Evolutionary conservation across 2,329 filamentous ascomycete species (phyloP), one percentile per base, ranked within the genome.

Genomic region (Fusarium zealandicum): DNA sequence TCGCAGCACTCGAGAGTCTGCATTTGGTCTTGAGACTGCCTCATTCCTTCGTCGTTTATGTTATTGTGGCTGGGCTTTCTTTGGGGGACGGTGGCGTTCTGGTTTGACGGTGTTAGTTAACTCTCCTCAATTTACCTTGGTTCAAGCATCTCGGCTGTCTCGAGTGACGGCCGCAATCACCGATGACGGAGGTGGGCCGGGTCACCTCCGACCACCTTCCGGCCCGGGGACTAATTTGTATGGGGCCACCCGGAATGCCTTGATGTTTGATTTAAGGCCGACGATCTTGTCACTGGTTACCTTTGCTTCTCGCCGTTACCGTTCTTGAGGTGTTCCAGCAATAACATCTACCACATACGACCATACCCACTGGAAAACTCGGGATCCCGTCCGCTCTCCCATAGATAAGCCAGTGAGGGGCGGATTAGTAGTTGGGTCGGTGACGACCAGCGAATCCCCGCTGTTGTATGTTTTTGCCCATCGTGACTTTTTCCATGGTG

Each of bases 51-150:
- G 27, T 32, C 25, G 41, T 50, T 43, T 25, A 38, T 49, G 25
- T 49, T 42, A 28, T 46, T 48, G 40, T 37, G 38, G 35, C 28
- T 58, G 53, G 55, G 31, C 37, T 54, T 48, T 51, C 25, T 54
- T 48, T 53, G 31, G 27, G 32, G 42, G 27, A 51, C 35, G 48
- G 49, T 49, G 64, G 64, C 62, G 64, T 64, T 61, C 41, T 54
- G 63, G 44, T 50, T 52, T 31, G 35, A 59, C 28, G 57, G 57
- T 50, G 46, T 67, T 44, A 53, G 49, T 62, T 62, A 54, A 56
- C 52, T 65, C 57, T 61, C 51, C 44, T 64, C 62, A 67, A 67
- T 67, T 57, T 49, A 63, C 32, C 48, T 42, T 49, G 35, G 33
- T 49, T 38, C 10, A 11, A 10, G 4, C 28, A 30, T 13, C 5